phyloP scores from a whole-genome alignment of 257 asterid species.

The Avicennia marina region DNA sequence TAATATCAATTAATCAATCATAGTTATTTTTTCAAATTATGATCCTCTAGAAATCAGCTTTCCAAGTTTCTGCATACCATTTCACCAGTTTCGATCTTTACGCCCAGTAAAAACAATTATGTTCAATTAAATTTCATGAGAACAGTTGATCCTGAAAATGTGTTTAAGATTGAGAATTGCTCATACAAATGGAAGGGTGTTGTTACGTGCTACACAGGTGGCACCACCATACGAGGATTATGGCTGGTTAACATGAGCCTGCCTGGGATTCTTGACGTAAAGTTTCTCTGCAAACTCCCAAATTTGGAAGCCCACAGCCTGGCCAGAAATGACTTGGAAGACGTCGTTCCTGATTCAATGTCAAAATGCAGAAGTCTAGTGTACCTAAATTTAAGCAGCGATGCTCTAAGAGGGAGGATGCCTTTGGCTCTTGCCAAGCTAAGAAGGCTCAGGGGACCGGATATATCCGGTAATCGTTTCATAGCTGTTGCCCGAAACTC shows the following conservation, averaged over 20 bases:
- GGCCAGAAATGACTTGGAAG: constrained; percentile 19
- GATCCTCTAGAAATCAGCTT: too few species aligned
- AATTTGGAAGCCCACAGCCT: constrained; percentile 23
- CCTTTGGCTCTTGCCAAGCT: constrained; percentile 18
- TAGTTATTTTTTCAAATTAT: too few species aligned
- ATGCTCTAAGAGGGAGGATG: constrained; percentile 16
- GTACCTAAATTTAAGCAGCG: constrained; percentile 22
- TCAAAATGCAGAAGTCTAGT: constrained; percentile 16
- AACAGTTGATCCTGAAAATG: constrained; percentile 27
- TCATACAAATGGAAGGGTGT: constrained; percentile 13
- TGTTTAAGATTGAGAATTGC: constrained; percentile 5
- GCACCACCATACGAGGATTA: background rate
- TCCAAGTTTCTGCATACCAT: too few species aligned
- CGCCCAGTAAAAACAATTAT: too few species aligned
- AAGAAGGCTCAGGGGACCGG: constrained; percentile 21
- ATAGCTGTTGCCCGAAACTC: too few species aligned
- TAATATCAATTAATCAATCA: too few species aligned
- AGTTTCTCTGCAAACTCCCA: constrained; percentile 22
- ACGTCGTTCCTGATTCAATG: constrained; percentile 16
- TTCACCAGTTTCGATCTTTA: too few species aligned
- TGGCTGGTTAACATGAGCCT: constrained; percentile 20
- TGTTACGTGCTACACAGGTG: constrained; percentile 5
- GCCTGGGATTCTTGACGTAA: constrained; percentile 25
- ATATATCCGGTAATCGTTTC: constrained; percentile 19
- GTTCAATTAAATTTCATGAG: constrained; percentile 16